Base-by-base conservation (phyloP, 176 grass and related monocot species). In the Musa beccarii region DNA sequence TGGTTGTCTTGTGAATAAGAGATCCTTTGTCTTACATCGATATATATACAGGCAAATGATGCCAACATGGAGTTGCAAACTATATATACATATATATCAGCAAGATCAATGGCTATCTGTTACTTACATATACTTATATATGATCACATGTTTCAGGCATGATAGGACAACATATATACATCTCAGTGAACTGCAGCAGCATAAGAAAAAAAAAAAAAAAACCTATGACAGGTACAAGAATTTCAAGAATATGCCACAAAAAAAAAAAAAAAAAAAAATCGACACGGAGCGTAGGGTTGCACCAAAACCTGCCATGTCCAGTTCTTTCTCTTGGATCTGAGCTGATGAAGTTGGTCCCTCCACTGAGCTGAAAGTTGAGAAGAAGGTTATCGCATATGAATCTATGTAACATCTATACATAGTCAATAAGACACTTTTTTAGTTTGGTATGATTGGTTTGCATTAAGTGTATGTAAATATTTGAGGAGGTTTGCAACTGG, bases 271-370 rank as follows among this genome's bases (percentile, higher is more conserved):
- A 43, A 43, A 43, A 5, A 34, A 34, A 0, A 2, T 6, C 29
- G 2, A 34, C 34, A 34, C 3, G 34, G 3, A 34, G 2, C 19
- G 20, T 11, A n/a, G 12, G 34, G 1, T 21, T 5, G 8, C 43
- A n/a, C 13, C 10, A 28, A 8, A 55, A 75, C 85, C 83, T 84
- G 84, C 82, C 84, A 98, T 80, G 83, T 80, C 73, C 57, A 75
- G 80, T 87, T 89, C 84, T 89, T 91, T 84, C 82, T 90, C 84
- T 91, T 93, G 78, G 90, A 75, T 77, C 94, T 78, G 49, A 93
- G 80, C 75, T 75, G 85, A 76, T 64, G 85, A 82, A 98, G 88
- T 53, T 84, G 80, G 52, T 98, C 86, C 82, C 88, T 98, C 76
- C 87, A 93, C 78, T 84, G 82, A 81, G 90, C 90, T 91, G 90